Evolutionary conservation across 352 stramenopile genomes (phyloP), one percentile per base, ranked within the genome.

Genomic region (Pythium myriotylum): DNA sequence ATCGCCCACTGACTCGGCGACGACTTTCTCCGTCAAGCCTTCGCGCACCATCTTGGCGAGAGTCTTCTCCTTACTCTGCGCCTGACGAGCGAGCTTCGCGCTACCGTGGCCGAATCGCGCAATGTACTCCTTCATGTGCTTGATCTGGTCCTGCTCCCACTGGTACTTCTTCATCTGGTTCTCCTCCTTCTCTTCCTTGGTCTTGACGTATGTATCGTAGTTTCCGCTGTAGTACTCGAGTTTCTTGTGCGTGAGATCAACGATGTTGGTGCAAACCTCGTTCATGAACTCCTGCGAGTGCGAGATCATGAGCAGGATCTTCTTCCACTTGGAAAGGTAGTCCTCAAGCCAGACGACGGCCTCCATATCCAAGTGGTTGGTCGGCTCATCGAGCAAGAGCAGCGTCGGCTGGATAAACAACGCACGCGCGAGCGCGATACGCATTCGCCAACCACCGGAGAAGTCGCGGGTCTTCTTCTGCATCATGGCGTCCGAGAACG

Each of bases 41-140:
- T 91, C 91, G 35, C 95, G 85, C 50, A 99, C 85, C 96, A 99
- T 99, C 78, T 99, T 99, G 57, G 93, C 88, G 35, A 99, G 82
- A n/a, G 97, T 98, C 80, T 99, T 99, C 77, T 99, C 94, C 73
- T 99, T 99, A 73, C 81, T 97, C 74, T 99, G 95, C 6, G 96
- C 96, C 72, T 99, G 97, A 65, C 97, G 97, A 14, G 96, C 96
- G 68, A 99, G 91, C 80, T 99, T 99, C 47, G 93, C 92, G 19
- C 84, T 98, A 68, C 97, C 97, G 85, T 99, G 97, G 69, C 97
- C 97, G 70, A 99, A 99, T n/a, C 88, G 84, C 27, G 96, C 97
- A 79, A 99, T 98, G 81, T 99, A 99, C 68, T 99, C 95, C 81
- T 99, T 99, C 96, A 98, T 99, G 79, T 95, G 88, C 80, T 98